A percentile compares a stretch with the other conserved stretches of the same genome.
Conservation (phyloP, 2,329 filamentous ascomycete species). For the Nannizzia gypsea region DNA sequence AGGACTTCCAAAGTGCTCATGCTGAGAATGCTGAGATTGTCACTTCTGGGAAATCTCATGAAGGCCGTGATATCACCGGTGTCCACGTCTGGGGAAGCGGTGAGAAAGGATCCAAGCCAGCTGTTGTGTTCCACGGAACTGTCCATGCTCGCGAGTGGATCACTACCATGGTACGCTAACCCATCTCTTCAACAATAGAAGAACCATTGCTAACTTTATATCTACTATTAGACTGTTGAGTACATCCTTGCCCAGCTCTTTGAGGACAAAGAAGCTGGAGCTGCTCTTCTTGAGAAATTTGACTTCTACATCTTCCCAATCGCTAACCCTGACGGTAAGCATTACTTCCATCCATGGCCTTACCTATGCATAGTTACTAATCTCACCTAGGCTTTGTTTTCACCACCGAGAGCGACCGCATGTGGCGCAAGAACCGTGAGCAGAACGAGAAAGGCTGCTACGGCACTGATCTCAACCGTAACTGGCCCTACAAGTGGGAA, state of each 20-base stretch:
- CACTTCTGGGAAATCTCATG: constrained; percentile 37
- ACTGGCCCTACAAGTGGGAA: constrained; percentile 44
- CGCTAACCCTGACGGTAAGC: constrained; percentile 48
- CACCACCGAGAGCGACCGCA: constrained; percentile 43
- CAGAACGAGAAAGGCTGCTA: constrained; percentile 32
- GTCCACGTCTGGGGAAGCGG: constrained; percentile 44
- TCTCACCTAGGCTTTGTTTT: constrained; percentile 43
- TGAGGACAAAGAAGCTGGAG: constrained; percentile 28
- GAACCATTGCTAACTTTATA: background rate
- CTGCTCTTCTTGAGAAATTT: constrained; percentile 45
- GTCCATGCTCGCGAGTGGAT: constrained; percentile 54
- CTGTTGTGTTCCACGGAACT: constrained; percentile 46
- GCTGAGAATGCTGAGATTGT: constrained; percentile 41
- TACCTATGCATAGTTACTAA: background rate
- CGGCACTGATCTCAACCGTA: constrained; percentile 48
- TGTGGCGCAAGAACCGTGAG: constrained; percentile 53
- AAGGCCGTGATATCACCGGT: constrained; percentile 36
- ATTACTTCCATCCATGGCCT: background rate
- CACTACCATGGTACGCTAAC: constrained; percentile 36
- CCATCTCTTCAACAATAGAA: background rate
- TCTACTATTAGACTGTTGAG: constrained; percentile 24
- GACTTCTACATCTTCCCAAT: constrained; percentile 56
- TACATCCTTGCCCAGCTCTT: constrained; percentile 43
- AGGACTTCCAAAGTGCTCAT: constrained; percentile 36
- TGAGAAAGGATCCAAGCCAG: constrained; percentile 37